A percentile compares a stretch with the other conserved stretches of the same genome.
phyloP scores from a whole-genome alignment of 768 basidiomycete species.

The Butyriboletus loyo region DNA sequence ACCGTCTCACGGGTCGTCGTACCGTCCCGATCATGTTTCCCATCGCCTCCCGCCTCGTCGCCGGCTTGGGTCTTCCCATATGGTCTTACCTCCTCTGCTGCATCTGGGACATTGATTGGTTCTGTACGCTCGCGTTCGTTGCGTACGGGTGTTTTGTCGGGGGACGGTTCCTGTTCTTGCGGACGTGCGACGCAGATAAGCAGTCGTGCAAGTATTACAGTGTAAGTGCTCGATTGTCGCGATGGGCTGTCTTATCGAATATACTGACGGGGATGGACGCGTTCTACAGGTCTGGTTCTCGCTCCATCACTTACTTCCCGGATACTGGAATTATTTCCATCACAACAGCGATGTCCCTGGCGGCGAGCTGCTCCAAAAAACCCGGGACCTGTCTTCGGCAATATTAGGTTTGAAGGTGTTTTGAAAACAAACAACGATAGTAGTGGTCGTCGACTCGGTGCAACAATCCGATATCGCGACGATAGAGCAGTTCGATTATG shows the following conservation, averaged over 20 bases:
- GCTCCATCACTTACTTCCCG: slow-evolving; percentile 33
- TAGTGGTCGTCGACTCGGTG: no score
- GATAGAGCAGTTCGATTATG: no score
- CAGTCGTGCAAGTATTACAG: slow-evolving; percentile 39
- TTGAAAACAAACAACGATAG: no score
- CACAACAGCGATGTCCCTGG: slow-evolving; percentile 6
- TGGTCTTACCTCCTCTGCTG: slow-evolving; percentile 37
- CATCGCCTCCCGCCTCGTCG: slow-evolving; percentile 31
- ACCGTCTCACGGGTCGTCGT: slow-evolving; percentile 35
- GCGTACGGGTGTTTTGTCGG: slow-evolving; percentile 35
- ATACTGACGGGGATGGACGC: not conserved
- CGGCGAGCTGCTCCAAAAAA: slow-evolving; percentile 18
- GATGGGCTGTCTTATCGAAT: not conserved
- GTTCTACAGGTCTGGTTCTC: slow-evolving; percentile 33
- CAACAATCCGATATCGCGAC: no score
- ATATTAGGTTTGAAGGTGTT: not conserved
- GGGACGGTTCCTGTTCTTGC: slow-evolving; percentile 29
- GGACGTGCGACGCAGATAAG: slow-evolving; percentile 29
- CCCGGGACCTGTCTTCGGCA: slow-evolving; percentile 21
- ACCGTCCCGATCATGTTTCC: slow-evolving; percentile 48
- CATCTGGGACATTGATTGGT: slow-evolving; percentile 35
- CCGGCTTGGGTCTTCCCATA: slow-evolving; percentile 32
- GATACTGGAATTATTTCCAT: slow-evolving; percentile 36
- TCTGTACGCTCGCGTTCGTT: slow-evolving; percentile 27
- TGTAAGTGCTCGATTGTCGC: slow-evolving; percentile 17